These are phyloP conservation scores for Cylindrotheca fusiformis DNA, from an alignment of 108 stramenopile species.

Conservation along the genomic window DNA sequence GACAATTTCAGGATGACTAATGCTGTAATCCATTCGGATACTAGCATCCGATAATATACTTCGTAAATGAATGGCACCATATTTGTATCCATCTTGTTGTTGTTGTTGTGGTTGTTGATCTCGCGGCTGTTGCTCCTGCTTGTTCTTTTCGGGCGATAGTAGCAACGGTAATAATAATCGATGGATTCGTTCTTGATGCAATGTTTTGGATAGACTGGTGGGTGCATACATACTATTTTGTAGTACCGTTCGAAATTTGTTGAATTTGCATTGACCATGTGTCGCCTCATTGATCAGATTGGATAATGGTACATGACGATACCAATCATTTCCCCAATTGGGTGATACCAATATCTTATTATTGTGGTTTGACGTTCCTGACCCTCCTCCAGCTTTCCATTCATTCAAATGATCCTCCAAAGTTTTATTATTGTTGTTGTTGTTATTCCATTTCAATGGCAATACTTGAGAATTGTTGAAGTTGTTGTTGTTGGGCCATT, in stretches of 20 bases:
- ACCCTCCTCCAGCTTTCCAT: neutral
- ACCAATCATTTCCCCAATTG: constrained; percentile 23
- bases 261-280: neutral
- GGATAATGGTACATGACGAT: neutral
- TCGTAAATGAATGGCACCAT: constrained; percentile 27
- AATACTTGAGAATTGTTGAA: neutral
- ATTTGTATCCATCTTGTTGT: too few species aligned
- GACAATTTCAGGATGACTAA: neutral
- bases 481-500: neutral
- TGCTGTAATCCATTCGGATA: neutral
- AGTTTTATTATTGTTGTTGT: too few species aligned
- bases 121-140: neutral
- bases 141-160: neutral
- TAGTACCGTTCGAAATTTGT: constrained; percentile 1
- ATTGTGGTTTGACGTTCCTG: too few species aligned
- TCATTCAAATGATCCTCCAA: neutral
- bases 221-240: constrained; percentile 24
- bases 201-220: neutral
- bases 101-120: too few species aligned
- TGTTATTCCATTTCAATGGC: neutral
- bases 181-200: constrained; percentile 1
- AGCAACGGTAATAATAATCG: neutral
- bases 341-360: constrained; percentile 12
- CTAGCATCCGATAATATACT: neutral
- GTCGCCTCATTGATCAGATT: neutral